Evolutionary conservation across 257 asterid species (phyloP).

Genomic region (Solanum ossicruentum): DNA sequence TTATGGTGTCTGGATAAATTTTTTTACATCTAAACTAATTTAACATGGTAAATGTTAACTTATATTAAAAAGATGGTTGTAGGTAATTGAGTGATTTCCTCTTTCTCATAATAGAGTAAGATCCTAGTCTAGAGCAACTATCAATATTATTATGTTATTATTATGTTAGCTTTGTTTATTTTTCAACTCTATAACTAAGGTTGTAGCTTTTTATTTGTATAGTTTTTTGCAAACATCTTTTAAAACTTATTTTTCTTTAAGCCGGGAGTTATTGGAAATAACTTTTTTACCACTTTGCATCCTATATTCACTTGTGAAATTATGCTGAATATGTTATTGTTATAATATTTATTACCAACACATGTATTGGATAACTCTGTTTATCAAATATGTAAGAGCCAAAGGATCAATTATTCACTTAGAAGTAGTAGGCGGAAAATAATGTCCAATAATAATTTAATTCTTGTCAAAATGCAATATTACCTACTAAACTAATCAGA

Average conservation of each 20-base stretch:
- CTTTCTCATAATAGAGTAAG: not conserved
- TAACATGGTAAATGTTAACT: not conserved
- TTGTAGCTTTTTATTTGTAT: too few species aligned
- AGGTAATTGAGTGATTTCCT: not conserved
- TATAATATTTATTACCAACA: too few species aligned
- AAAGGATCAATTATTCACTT: not conserved
- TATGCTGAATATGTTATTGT: too few species aligned
- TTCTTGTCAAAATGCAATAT: not conserved
- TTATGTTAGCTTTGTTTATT: too few species aligned
- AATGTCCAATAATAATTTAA: not conserved
- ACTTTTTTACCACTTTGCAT: too few species aligned
- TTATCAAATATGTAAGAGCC: not conserved
- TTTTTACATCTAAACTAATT: not conserved
- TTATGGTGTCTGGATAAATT: not conserved
- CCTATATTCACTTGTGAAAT: too few species aligned
- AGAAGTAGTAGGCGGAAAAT: not conserved
- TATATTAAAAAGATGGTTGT: not conserved
- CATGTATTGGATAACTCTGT: too few species aligned
- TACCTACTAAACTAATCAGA: not conserved
- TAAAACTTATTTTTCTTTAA: too few species aligned
- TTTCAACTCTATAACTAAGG: not conserved
- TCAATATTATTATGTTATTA: not conserved
- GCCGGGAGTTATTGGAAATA: too few species aligned
- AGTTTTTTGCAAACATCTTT: too few species aligned
- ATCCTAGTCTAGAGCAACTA: not conserved